Conservation (phyloP, 345 rosid species). For the Trapa incisa region DNA sequence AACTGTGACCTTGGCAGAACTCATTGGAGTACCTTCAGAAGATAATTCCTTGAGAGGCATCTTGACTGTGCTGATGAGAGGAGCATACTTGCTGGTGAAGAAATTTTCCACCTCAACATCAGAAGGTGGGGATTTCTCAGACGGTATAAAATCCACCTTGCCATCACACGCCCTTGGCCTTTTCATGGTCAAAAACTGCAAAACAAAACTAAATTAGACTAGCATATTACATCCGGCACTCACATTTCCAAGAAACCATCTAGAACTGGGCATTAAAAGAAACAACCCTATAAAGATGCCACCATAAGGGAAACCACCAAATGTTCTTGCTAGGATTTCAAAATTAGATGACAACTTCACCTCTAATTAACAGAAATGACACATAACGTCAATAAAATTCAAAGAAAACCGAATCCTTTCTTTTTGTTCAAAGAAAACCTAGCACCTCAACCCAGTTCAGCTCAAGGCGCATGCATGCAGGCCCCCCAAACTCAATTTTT, state of each 20-base stretch:
- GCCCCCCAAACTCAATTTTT: too few species aligned
- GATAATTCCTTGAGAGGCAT: slow-evolving; percentile 19
- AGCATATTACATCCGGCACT: background rate
- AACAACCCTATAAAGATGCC: too few species aligned
- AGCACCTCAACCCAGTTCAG: too few species aligned
- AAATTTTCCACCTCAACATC: slow-evolving; percentile 29
- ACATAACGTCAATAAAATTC: background rate
- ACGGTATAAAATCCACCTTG: slow-evolving; percentile 38
- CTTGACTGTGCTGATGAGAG: slow-evolving; percentile 8
- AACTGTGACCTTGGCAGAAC: background rate
- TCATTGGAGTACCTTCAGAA: slow-evolving; percentile 28
- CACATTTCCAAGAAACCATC: too few species aligned
- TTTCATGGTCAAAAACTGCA: slow-evolving; percentile 25
- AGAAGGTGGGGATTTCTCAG: slow-evolving; percentile 44
- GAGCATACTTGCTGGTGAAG: slow-evolving; percentile 10
- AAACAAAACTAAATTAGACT: background rate
- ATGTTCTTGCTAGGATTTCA: background rate
- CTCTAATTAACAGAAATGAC: background rate
- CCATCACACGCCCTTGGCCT: slow-evolving; percentile 36
- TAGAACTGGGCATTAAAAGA: too few species aligned
- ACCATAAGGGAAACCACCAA: background rate
- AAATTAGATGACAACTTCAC: background rate
- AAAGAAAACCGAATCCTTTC: background rate
- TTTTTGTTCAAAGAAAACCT: background rate
- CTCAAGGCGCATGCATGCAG: too few species aligned